Percentiles rank a stretch among this genome's conserved stretches.
These are phyloP conservation scores for Priceomyces castillae DNA, from an alignment of 805 yeast genomes.

Conservation along the genomic window DNA sequence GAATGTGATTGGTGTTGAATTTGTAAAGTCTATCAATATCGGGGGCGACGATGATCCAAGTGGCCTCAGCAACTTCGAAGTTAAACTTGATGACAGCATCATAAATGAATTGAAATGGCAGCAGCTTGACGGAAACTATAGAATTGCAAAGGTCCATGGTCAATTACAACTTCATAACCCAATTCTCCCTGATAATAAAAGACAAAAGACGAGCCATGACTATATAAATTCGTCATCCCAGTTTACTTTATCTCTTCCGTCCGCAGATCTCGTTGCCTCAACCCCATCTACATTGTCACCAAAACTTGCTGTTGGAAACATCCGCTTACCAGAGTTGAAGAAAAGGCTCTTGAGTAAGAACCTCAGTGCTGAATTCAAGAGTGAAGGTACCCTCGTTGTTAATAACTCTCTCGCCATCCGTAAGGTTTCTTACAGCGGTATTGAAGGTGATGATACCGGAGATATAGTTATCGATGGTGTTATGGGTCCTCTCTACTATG, in stretches of 20 bases:
- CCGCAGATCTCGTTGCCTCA: slow-evolving; percentile 8
- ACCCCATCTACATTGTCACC: slow-evolving; percentile 11
- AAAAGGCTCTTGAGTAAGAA: slow-evolving; percentile 56
- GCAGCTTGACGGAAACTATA: slow-evolving; percentile 71
- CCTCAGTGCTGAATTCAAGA: slow-evolving; percentile 80
- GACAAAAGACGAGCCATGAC: slow-evolving; percentile 21
- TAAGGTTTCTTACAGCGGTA: slow-evolving; percentile 49
- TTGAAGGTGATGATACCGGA: slow-evolving; percentile 59
- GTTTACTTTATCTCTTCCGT: slow-evolving; percentile 28
- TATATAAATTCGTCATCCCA: slow-evolving; percentile 29
- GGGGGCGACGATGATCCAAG: slow-evolving; percentile 45
- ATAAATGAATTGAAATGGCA: slow-evolving; percentile 77
- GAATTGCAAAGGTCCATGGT: slow-evolving; percentile 81
- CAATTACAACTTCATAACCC: slow-evolving; percentile 41
- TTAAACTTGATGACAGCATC: slow-evolving; percentile 65
- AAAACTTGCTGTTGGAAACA: slow-evolving; percentile 81
- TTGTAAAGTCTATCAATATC: slow-evolving; percentile 45
- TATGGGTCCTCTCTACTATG: slow-evolving; percentile 70
- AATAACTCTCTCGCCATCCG: slow-evolving; percentile 73
- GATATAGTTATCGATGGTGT: slow-evolving; percentile 83
- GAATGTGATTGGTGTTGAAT: slow-evolving; percentile 28
- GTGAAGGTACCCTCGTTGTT: slow-evolving; percentile 89
- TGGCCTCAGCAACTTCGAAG: slow-evolving; percentile 47
- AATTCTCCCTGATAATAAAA: slow-evolving; percentile 12
- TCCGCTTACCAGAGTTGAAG: slow-evolving; percentile 76